Evolutionary conservation across 83 land plant species (phyloP).

Genomic region (Picea abies): DNA sequence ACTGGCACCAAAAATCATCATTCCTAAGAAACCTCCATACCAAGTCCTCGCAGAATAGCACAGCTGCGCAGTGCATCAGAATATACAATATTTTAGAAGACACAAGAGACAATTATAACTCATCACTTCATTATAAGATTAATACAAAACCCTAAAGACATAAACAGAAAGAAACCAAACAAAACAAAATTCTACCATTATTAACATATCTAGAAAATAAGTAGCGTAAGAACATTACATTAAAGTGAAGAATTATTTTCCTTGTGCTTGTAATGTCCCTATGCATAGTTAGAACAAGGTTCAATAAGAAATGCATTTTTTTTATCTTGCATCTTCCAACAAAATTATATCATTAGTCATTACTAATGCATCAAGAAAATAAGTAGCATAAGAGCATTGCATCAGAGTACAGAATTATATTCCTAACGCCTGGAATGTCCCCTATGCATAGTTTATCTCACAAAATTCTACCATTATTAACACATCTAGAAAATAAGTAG

Average conservation of each 20-base stretch:
- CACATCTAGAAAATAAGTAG: neutral
- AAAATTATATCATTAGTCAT: neutral
- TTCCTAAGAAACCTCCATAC: constrained; percentile 93
- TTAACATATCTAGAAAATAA: neutral
- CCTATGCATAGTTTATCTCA: neutral
- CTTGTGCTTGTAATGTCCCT: no score
- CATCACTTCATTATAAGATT: no score
- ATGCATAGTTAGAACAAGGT: no score
- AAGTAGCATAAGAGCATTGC: neutral
- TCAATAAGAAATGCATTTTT: no score
- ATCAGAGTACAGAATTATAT: neutral
- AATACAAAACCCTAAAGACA: neutral
- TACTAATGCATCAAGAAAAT: neutral
- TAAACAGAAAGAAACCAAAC: neutral
- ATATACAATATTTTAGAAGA: constrained; percentile 1
- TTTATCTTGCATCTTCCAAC: neutral
- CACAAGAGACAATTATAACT: neutral
- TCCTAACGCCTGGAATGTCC: neutral
- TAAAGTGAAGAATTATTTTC: neutral
- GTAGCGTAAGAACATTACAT: neutral
- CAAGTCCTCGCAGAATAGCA: constrained; percentile 99
- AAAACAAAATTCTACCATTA: neutral
- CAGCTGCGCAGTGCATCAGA: constrained; percentile 49
- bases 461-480: neutral
- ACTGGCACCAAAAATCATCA: constrained; percentile 99